A percentile compares a stretch with the other conserved stretches of the same genome.
Conservation (phyloP, 441 rosid genomes). For the Adansonia grandidieri region DNA sequence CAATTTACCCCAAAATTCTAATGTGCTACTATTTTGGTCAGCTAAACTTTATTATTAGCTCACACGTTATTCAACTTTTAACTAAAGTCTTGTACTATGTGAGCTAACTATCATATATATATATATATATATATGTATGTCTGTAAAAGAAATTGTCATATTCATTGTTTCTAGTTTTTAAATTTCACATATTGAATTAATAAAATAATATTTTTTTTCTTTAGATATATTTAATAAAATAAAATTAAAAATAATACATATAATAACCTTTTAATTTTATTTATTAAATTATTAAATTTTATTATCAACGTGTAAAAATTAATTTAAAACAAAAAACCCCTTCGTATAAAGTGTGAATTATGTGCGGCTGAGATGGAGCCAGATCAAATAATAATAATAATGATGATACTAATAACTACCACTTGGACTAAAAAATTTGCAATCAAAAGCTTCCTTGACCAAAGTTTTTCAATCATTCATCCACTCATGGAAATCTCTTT, state of each 20-base stretch:
- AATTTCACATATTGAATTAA: background rate
- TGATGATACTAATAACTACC: background rate
- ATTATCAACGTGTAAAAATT: background rate
- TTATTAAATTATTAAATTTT: background rate
- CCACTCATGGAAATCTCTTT: background rate
- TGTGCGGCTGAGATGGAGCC: background rate
- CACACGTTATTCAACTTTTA: background rate
- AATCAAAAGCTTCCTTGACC: conserved; percentile 11
- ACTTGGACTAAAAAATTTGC: background rate
- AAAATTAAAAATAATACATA: background rate
- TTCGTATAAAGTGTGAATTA: background rate
- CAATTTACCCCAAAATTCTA: background rate
- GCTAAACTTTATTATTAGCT: background rate
- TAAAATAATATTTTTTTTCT: background rate
- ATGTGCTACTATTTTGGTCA: background rate
- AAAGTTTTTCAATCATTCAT: background rate
- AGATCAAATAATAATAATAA: background rate
- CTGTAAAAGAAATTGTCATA: too few species aligned
- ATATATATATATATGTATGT: too few species aligned
- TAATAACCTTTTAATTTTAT: background rate
- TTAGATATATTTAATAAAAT: background rate
- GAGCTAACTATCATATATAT: too few species aligned
- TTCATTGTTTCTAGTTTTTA: background rate
- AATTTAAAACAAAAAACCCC: background rate
- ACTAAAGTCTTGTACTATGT: background rate